Evolutionary conservation across 1,139 yeast genomes (phyloP), one percentile per base, ranked within the genome.

Genomic region (Hyphopichia fennica): DNA sequence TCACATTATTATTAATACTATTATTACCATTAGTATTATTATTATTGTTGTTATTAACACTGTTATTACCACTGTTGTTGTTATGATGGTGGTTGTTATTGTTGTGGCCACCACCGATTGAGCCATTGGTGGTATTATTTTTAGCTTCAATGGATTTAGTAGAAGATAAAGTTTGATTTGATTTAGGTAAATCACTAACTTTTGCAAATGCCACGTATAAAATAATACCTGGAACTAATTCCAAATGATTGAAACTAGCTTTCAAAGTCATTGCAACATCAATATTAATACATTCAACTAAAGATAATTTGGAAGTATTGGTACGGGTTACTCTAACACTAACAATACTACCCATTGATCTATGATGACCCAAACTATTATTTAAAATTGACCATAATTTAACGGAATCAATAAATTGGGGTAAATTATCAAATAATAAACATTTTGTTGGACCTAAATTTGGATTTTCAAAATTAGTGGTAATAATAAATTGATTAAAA

Each of bases 261-360:
- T 84, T 84, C 39, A 96, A 88, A 37, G 75, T 77, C 74, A 87
- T 81, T 11, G 98, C 96, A 33, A 82, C 70, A 38, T 88, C 96
- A 13, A 86, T 67, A 31, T 75, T 70, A 4, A 78, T 72, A 63
- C 88, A 90, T 60, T 87, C 95, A 27, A 87, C 84, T 48, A 89
- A 72, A 0, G 95, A 95, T 54, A 72, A 52, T 43, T 67, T 67
- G 14, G 71, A 63, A 8, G 67, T 57, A 29, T 57, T 64, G n/a
- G 77, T 64, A 8, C 64, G 60, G 9, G 79, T 59, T 17, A 89
- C 74, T 41, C 90, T 75, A 8, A 90, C 83, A 32, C 72, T 62
- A 25, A 50, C 47, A 15, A 72, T 57, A 37, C 57, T 58, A 5
- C 61, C 65, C 39, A 50, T 44, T 13, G 60, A 50, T 30, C 67